phyloP scores from a whole-genome alignment of 495 filamentous ascomycete genomes.

The Chlorociboria aeruginascens region DNA sequence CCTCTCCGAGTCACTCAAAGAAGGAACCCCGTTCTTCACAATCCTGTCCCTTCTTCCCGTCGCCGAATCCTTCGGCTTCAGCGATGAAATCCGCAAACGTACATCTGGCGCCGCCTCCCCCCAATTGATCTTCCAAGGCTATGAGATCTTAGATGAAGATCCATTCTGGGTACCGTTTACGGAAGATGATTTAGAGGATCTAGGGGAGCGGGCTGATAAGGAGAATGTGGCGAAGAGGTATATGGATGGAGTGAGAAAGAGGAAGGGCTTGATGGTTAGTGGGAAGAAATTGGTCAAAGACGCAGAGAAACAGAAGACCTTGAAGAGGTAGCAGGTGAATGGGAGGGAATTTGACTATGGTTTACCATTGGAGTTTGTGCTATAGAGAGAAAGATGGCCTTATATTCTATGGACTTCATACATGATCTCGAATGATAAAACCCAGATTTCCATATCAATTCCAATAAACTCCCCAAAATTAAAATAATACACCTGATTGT shows the following conservation, averaged over 20 bases:
- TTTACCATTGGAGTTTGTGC: too few species aligned
- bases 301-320: slow-evolving; percentile 97
- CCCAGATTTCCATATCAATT: too few species aligned
- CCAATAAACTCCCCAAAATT: too few species aligned
- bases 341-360: neutral
- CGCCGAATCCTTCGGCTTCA: slow-evolving; percentile 90
- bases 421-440: too few species aligned
- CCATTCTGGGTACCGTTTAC: slow-evolving; percentile 97
- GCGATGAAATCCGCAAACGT: slow-evolving; percentile 88
- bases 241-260: slow-evolving; percentile 72
- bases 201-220: slow-evolving; percentile 81
- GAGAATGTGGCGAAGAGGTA: slow-evolving; percentile 95
- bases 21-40: slow-evolving; percentile 92
- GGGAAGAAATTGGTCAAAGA: slow-evolving; percentile 68
- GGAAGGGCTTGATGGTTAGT: slow-evolving; percentile 81
- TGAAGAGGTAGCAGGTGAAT: slow-evolving; percentile 59
- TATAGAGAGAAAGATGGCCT: too few species aligned
- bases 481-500: too few species aligned
- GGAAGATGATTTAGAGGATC: slow-evolving; percentile 91
- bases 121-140: slow-evolving; percentile 87
- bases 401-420: too few species aligned
- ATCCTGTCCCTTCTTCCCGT: slow-evolving; percentile 79
- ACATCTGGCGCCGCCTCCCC: slow-evolving; percentile 84
- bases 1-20: slow-evolving; percentile 80
- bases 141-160: slow-evolving; percentile 82